Evolutionary conservation across 495 filamentous ascomycete species (phyloP), one percentile per base, ranked within the genome.

Genomic region (Copromyces sp.): DNA sequence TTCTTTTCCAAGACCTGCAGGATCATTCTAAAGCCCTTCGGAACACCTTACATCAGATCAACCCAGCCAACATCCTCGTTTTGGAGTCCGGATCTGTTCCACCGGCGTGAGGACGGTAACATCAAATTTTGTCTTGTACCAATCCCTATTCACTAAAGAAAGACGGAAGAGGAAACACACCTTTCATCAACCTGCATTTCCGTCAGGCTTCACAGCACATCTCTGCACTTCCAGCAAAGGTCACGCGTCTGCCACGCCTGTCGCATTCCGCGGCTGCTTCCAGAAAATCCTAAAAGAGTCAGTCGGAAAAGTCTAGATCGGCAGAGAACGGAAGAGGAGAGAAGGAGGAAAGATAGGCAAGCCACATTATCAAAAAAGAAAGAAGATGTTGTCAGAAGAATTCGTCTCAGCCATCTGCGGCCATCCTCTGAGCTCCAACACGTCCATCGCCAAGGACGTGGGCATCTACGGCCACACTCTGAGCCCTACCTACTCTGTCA

Each of bases 401-500:
- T 94, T 97, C 76, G 83, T 96, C 74, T 91, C 91, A 74, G 90
- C 93, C 73, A 90, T 92, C 69, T 83, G 87, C 73, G 86, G 90
- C 40, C 86, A 88, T 8, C 86, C 86, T 8, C 88, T 92, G 81
- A 81, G 87, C 72, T 87, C 90, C 73, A 89, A 89, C 71, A 89
- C 89, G 14, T 86, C 88, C 68, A 86, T 88, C 69, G 83, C 90
- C 35, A 92, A 92, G 79, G 93, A 95, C 82, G 90, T 91, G 37
- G 92, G 91, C 68, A 91, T 98, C 76, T 94, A 94, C 82, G 81
- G 94, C 74, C 92, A 97, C 77, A 92, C 92, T 72, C 86, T 93
- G 74, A 92, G 94, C 76, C 92, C 94, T 68, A 84, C 89, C 68
- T 87, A 90, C 71, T 85, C 88, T 8, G 86, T 92, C 74, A 90